phyloP scores from a whole-genome alignment of 2,329 filamentous ascomycete species.

The Claviceps humidiphila region DNA sequence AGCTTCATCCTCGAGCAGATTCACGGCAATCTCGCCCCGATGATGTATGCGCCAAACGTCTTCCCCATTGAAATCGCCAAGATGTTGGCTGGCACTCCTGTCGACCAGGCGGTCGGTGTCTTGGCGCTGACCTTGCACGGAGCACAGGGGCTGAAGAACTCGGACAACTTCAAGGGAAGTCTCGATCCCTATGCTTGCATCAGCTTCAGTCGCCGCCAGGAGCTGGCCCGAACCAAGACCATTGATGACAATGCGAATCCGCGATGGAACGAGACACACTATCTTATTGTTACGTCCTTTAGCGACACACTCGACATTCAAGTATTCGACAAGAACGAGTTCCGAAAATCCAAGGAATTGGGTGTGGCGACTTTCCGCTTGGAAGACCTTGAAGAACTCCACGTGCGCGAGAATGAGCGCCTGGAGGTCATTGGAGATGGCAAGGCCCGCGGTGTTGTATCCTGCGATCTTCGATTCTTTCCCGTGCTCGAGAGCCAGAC shows the following conservation, averaged over 20 bases:
- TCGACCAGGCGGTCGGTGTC: slow-evolving; percentile 93
- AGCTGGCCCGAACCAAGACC: slow-evolving; percentile 80
- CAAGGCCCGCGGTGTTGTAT: slow-evolving; percentile 66
- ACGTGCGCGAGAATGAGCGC: slow-evolving; percentile 70
- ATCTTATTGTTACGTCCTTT: slow-evolving; percentile 85
- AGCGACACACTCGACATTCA: slow-evolving; percentile 76
- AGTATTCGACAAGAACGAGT: slow-evolving; percentile 87
- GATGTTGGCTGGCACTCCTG: slow-evolving; percentile 85
- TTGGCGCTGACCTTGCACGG: slow-evolving; percentile 83
- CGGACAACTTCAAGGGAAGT: slow-evolving; percentile 83
- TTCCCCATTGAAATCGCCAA: slow-evolving; percentile 98
- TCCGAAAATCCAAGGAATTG: slow-evolving; percentile 91
- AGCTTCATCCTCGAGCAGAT: slow-evolving; percentile 92
- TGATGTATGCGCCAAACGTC: slow-evolving; percentile 97
- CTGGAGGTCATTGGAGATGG: slow-evolving; percentile 77
- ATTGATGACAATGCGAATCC: slow-evolving; percentile 75
- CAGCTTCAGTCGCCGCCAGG: slow-evolving; percentile 69
- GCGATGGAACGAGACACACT: slow-evolving; percentile 92
- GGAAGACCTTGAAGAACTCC: slow-evolving; percentile 64
- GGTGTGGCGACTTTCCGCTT: slow-evolving; percentile 75
- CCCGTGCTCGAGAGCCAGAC: slow-evolving; percentile 67
- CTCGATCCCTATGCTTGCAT: slow-evolving; percentile 82
- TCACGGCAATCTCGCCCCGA: slow-evolving; percentile 81
- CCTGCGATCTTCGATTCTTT: slow-evolving; percentile 85
- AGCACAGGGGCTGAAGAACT: slow-evolving; percentile 85